Percentiles rank a stretch among this genome's conserved stretches.
These are phyloP conservation scores for Fraxinus floribunda DNA, from an alignment of 305 asterid species.

Conservation along the genomic window DNA sequence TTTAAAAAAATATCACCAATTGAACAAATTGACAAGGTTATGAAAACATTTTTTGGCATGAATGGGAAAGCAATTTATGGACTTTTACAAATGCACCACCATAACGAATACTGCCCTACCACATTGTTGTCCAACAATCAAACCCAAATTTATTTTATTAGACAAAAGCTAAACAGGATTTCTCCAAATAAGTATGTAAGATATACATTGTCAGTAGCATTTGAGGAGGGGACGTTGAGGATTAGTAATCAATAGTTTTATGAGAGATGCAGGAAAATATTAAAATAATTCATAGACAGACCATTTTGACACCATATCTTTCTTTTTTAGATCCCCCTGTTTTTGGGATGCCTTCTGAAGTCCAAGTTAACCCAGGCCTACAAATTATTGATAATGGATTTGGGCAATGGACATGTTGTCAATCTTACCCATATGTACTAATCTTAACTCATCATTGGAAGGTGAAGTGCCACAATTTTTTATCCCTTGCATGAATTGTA, in stretches of 20 bases:
- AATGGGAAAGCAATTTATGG: neutral
- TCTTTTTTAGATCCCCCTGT: neutral
- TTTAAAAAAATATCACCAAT: neutral
- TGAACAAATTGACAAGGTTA: no score
- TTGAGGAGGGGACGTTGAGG: neutral
- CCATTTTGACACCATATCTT: neutral
- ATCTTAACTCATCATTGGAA: neutral
- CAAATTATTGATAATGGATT: neutral
- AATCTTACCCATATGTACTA: neutral
- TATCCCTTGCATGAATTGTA: neutral
- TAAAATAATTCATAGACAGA: neutral
- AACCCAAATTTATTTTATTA: neutral
- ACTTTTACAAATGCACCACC: neutral
- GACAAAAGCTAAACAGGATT: neutral
- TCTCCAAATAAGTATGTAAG: neutral
- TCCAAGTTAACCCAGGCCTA: neutral
- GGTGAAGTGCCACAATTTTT: neutral
- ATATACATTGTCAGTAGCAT: neutral
- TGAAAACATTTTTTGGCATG: neutral
- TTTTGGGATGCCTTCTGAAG: neutral
- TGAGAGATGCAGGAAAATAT: neutral
- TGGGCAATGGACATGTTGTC: neutral
- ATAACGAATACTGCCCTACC: neutral
- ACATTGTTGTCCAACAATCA: neutral
- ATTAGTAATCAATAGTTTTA: neutral